Evolutionary conservation across 257 asterid genomes (phyloP), one percentile per base, ranked within the genome.

Genomic region (Rauvolfia tetraphylla): DNA sequence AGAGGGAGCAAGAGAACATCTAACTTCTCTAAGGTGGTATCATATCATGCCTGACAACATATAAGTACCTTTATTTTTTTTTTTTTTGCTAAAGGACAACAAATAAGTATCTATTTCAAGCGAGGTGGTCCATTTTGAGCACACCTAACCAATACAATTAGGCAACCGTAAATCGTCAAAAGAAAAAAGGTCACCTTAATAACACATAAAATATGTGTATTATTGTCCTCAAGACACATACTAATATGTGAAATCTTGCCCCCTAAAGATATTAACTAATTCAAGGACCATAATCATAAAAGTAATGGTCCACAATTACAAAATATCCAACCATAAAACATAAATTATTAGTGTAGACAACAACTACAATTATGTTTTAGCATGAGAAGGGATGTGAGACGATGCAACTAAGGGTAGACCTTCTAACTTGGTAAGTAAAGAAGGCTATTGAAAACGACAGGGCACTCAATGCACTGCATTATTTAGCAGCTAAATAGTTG

Each of bases 381-480:
- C 8, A 36, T 2, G 77, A 42, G 10, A 73, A 22, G 41, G 33
- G 65, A 25, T 33, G 34, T 48, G n/a, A 66, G 13, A 39, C 27
- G 29, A 65, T 75, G 66, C 73, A 23, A 66, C 67, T 14, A 20
- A 38, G 68, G 33, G 31, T 53, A 27, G 34, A 33, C 14, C n/a
- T 75, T 72, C 20, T 69, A 62, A 46, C 41, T 56, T 48, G 57
- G 49, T 0, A 14, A 66, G 53, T 11, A 58, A 61, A 77, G 54
- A 46, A 74, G 75, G 84, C 57, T 23, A 69, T 67, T 63, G 88
- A 87, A 86, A 83, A 79, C 79, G 89, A 85, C 87, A 68, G 80
- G 85, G 85, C 86, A 86, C 76, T 77, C 79, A 79, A 77, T 83
- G 88, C 78, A 85, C 49, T 54, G 79, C 80, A 67, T 67, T 84